These are phyloP conservation scores for Piper longum DNA, from an alignment of 164 flowering plant genomes.

Conservation along the genomic window DNA sequence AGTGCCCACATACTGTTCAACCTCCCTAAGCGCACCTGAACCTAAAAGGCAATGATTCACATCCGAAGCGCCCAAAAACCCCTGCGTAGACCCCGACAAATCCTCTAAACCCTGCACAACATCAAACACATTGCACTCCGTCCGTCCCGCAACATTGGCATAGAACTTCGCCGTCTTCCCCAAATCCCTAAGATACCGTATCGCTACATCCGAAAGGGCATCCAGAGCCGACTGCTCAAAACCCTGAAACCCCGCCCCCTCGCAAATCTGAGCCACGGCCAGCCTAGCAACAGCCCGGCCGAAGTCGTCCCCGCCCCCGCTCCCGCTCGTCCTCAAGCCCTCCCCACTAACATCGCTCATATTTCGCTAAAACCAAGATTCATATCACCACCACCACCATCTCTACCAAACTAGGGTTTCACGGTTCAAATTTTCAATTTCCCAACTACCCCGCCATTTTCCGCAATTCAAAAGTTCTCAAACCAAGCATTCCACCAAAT, in stretches of 20 bases:
- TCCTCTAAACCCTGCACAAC: conserved; percentile 65
- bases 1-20: conserved; percentile 24
- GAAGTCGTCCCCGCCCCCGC: conserved; percentile 26
- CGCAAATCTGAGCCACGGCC: conserved; percentile 70
- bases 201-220: conserved; percentile 40
- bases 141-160: conserved; percentile 55
- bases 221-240: conserved; percentile 66
- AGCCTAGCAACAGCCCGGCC: conserved; percentile 44
- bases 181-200: conserved; percentile 35
- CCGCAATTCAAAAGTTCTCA: neutral
- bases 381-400: conserved; percentile 22
- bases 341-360: conserved; percentile 76
- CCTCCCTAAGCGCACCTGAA: conserved; percentile 42
- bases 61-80: conserved; percentile 65
- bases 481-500: too few species aligned
- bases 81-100: conserved; percentile 27
- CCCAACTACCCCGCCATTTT: neutral
- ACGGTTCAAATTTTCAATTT: neutral
- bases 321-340: conserved; percentile 21
- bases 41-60: conserved; percentile 27
- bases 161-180: conserved; percentile 39
- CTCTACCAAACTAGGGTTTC: conserved; percentile 1
- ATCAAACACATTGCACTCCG: conserved; percentile 56
- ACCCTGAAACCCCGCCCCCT: conserved; percentile 52
- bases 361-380: conserved; percentile 24